Evolutionary conservation across 2,329 filamentous ascomycete genomes (phyloP).

Genomic region (Penicillium glabrum): DNA sequence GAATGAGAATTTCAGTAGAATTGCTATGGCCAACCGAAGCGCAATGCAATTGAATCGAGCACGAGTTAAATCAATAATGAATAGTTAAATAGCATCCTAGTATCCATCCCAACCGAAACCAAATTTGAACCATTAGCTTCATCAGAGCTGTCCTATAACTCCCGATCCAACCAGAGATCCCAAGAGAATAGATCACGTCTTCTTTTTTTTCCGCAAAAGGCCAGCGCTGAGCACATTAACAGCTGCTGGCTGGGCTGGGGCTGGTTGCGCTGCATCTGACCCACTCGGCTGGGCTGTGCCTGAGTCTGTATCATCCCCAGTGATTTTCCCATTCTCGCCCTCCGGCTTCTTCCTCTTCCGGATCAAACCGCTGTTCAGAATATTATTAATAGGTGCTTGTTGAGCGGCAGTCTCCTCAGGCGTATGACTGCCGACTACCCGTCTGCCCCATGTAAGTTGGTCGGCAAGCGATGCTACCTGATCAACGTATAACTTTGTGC

Average conservation of each 20-base stretch:
- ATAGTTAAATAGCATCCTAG: background rate
- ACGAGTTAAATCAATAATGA: background rate
- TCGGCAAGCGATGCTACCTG: constrained; percentile 42
- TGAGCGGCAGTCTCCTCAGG: constrained; percentile 13
- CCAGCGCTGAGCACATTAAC: constrained; percentile 41
- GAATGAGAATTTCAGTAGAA: too few relatives aligned
- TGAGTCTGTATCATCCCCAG: constrained; percentile 6
- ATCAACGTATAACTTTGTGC: constrained; percentile 43
- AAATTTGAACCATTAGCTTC: background rate
- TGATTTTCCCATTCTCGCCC: constrained; percentile 11
- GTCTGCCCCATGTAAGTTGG: constrained; percentile 36
- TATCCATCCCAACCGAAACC: background rate
- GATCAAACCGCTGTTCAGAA: constrained; percentile 32
- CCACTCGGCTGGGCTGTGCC: constrained; percentile 2
- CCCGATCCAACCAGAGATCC: background rate
- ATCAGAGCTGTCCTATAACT: background rate
- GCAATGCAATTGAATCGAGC: too few relatives aligned
- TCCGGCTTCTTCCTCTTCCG: constrained; percentile 41
- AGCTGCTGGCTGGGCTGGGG: constrained; percentile 13
- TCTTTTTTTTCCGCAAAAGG: constrained; percentile 44
- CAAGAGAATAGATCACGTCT: constrained; percentile 22
- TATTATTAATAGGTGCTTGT: constrained; percentile 17
- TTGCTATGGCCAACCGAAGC: too few relatives aligned
- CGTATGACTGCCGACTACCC: constrained; percentile 31
- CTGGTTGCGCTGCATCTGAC: background rate